A percentile compares a stretch with the other conserved stretches of the same genome.
Evolutionary conservation across 441 rosid genomes (phyloP).

Genomic region (Pelargonium fulgidum): DNA sequence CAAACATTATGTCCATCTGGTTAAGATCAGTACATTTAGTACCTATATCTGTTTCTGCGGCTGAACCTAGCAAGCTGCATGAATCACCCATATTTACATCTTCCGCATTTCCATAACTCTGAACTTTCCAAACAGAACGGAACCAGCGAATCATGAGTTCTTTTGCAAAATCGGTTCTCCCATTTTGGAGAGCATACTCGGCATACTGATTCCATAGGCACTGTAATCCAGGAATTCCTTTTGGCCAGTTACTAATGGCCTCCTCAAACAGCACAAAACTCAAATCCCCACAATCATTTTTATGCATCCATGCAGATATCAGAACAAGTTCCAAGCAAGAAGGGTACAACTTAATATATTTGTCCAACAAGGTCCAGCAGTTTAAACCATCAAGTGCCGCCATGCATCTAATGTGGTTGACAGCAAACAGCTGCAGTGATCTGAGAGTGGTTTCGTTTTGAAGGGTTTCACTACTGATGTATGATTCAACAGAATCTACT

Average conservation of each 20-base stretch:
- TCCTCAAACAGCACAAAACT: conserved; percentile 55
- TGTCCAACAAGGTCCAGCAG: conserved; percentile 43
- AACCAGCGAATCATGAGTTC: conserved; percentile 63
- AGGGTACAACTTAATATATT: conserved; percentile 52
- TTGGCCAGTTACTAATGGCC: conserved; percentile 59
- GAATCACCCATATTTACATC: conserved; percentile 20
- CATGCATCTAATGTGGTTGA: conserved; percentile 57
- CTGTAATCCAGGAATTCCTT: conserved; percentile 57
- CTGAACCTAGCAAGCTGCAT: conserved; percentile 20
- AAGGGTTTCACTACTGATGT: conserved; percentile 22
- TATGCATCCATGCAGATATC: conserved; percentile 47
- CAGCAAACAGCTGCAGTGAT: conserved; percentile 43
- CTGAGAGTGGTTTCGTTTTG: conserved; percentile 26
- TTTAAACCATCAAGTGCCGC: conserved; percentile 47
- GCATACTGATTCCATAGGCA: conserved; percentile 93
- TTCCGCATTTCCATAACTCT: conserved; percentile 27
- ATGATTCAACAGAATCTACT: conserved; percentile 30
- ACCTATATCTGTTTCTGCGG: conserved; percentile 31
- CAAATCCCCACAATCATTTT: conserved; percentile 28
- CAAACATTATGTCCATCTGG: conserved; percentile 57
- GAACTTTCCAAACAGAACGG: conserved; percentile 40
- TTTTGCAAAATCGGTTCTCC: conserved; percentile 43
- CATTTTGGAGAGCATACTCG: conserved; percentile 53
- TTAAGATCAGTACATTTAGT: conserved; percentile 21
- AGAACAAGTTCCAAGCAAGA: conserved; percentile 61